Evolutionary conservation across 2,329 filamentous ascomycete genomes (phyloP).

Genomic region (Magnaporthales sp.): DNA sequence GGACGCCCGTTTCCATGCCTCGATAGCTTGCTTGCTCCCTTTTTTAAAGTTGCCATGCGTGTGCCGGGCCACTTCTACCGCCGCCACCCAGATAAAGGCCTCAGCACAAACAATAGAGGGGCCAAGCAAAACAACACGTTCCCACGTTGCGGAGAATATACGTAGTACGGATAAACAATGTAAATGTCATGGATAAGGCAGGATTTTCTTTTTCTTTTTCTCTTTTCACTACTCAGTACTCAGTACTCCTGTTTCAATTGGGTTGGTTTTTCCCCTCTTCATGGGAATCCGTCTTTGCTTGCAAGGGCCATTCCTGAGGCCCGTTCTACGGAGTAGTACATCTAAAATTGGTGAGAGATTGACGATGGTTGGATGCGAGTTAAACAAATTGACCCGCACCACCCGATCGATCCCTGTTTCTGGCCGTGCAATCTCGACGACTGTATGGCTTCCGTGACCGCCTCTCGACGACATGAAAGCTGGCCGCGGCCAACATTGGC

Average conservation of each 20-base stretch:
- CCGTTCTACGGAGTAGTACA: neutral
- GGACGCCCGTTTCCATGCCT: neutral
- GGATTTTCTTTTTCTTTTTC: neutral
- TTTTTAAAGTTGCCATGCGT: neutral
- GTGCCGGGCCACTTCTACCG: neutral
- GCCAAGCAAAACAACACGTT: neutral
- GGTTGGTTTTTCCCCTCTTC: neutral
- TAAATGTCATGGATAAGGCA: neutral
- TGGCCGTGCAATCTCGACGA: neutral
- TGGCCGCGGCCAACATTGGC: neutral
- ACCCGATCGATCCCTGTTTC: neutral
- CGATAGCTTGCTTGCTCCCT: neutral
- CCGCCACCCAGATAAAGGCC: neutral
- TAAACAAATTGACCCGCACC: neutral
- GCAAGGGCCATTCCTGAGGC: neutral
- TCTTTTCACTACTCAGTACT: neutral
- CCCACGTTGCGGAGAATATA: neutral
- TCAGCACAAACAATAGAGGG: neutral
- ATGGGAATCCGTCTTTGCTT: neutral
- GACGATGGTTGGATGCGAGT: neutral
- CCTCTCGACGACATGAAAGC: neutral
- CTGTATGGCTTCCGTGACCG: neutral
- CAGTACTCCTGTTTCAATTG: neutral
- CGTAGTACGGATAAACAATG: neutral
- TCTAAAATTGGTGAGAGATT: neutral